phyloP scores from a whole-genome alignment of 2,329 filamentous ascomycete species.

The Paraconiothyrium sp. region DNA sequence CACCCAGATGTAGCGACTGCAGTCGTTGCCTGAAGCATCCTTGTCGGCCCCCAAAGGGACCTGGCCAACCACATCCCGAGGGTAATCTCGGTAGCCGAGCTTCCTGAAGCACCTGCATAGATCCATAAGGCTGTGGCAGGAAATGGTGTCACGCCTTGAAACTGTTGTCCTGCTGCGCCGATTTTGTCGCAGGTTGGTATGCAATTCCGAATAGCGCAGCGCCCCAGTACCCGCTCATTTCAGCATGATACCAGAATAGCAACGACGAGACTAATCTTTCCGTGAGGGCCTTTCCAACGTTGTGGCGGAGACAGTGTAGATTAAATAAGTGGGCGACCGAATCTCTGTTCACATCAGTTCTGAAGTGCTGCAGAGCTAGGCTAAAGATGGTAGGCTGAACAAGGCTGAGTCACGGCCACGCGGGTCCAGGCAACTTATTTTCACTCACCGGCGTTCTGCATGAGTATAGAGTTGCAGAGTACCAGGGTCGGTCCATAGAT shows the following conservation, averaged over 20 bases:
- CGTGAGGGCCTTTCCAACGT: neutral
- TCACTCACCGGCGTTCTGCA: neutral
- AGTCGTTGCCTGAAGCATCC: conserved; percentile 5
- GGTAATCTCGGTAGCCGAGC: neutral
- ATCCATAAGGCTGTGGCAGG: neutral
- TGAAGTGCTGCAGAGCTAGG: neutral
- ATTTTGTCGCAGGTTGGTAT: neutral
- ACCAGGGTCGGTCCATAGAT: neutral
- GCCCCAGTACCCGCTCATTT: neutral
- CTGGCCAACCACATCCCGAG: neutral
- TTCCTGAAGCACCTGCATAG: neutral
- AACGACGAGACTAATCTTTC: neutral
- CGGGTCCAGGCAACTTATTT: neutral
- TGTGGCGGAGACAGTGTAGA: neutral
- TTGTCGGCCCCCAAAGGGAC: conserved; percentile 6
- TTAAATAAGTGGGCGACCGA: neutral
- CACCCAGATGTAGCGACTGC: neutral
- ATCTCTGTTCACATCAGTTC: neutral
- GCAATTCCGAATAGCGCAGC: neutral
- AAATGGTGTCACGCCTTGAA: conserved; percentile 3
- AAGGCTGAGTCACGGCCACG: neutral
- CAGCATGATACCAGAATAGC: conserved; percentile 1
- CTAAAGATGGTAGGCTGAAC: neutral
- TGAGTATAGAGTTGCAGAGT: neutral
- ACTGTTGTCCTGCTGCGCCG: neutral